Base-by-base conservation (phyloP, 768 basidiomycete species). In the Porpolomopsis calyptriformis region DNA sequence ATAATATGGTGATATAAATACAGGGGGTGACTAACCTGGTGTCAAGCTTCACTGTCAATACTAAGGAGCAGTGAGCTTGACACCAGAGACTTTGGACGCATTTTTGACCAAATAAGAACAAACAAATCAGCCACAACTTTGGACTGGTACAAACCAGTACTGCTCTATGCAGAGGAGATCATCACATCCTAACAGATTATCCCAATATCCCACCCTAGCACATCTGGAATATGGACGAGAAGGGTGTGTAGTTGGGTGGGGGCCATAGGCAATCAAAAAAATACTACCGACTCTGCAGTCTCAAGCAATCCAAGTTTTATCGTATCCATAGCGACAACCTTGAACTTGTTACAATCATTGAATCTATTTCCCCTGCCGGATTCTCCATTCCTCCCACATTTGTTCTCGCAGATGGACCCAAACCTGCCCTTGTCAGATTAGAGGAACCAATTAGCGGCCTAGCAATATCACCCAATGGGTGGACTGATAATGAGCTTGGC, bases 261-360 rank as follows among this genome's bases (percentile, higher is more conserved):
- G 8, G 40, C 22, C 58, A 55, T 40, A 44, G 40, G 18, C 43
- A 29, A 14, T 27, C 37, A 4, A 37, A 43, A 16, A 56, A 59
- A 34, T 55, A 51, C 39, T 46, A 56, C 26, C 47, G 53, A 43
- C 23, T 29, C 2, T 24, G 48, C 0, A 34, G 43, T 2, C 39
- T 47, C 12, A 42, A 42, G 12, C 19, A 38, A 2, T 40, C 46
- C 10, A n/a, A n/a, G n/a, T n/a, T n/a, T n/a, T 61, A 63, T 46
- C 50, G 57, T 31, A 51, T 57, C 4, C 35, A 47, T 7, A 61
- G 56, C 51, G 64, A 53, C 18, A 64, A 67, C 37, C 60, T 67
- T 2, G 60, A 72, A 51, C 58, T 68, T 1, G 56, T 70, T 25
- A 71, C 67, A 0, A 53, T 71, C 27, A 57, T 71, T 31, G 64